Percentiles rank a stretch among this genome's conserved stretches.
Conservation (phyloP, 345 rosid species). For the Psidium guajava region DNA sequence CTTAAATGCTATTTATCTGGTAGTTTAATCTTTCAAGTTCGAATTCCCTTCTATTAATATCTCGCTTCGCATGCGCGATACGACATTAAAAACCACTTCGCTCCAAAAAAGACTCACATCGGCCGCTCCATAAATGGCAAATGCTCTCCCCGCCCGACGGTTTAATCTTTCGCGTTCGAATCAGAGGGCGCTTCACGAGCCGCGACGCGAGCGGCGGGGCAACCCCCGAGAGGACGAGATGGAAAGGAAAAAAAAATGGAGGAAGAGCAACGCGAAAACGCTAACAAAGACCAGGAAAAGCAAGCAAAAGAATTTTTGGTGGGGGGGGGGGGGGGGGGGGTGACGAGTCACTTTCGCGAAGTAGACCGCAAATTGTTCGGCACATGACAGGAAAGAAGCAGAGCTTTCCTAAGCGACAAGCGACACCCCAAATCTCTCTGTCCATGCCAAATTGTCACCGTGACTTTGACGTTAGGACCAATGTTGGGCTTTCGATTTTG, state of each 20-base stretch:
- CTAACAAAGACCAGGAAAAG: neutral
- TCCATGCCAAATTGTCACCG: neutral
- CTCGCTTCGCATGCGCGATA: too few relatives aligned
- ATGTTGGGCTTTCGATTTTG: neutral
- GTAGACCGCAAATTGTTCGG: neutral
- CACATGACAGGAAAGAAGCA: neutral
- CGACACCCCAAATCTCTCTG: neutral
- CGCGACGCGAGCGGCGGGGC: neutral
- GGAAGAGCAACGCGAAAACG: neutral
- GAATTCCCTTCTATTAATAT: too few relatives aligned
- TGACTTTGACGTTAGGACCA: neutral
- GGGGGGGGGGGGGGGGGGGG: too few relatives aligned
- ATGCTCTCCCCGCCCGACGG: too few relatives aligned
- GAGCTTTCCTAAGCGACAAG: neutral
- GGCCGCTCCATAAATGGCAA: too few relatives aligned
- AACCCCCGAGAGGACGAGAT: neutral
- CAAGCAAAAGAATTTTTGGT: neutral
- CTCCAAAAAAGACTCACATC: too few relatives aligned
- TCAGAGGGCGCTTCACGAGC: neutral
- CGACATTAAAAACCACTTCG: too few relatives aligned
- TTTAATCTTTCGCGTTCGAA: too few relatives aligned
- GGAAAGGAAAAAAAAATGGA: too few relatives aligned
- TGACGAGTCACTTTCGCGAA: neutral
- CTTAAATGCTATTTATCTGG: too few relatives aligned
- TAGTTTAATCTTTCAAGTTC: too few relatives aligned